Evolutionary conservation across 164 flowering plant species (phyloP), one percentile per base, ranked within the genome.

Genomic region (Aristolochia californica): DNA sequence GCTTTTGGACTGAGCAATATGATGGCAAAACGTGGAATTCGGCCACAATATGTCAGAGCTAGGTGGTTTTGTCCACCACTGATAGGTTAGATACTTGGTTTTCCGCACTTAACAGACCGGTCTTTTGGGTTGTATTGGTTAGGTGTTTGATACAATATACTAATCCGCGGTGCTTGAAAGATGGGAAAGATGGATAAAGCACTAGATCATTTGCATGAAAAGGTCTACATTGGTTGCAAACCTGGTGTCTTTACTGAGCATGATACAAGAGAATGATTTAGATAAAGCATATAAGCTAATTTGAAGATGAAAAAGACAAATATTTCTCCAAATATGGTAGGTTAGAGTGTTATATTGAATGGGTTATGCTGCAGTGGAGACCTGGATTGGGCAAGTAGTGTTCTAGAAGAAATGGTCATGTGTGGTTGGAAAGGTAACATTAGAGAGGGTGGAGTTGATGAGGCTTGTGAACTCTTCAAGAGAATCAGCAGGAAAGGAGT

Each of bases 91-190:
- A n/a, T n/a, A n/a, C n/a, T n/a, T n/a, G n/a, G n/a, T n/a, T n/a
- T n/a, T n/a, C n/a, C n/a, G n/a, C n/a, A n/a, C n/a, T n/a, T n/a
- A n/a, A n/a, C n/a, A n/a, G n/a, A n/a, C n/a, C n/a, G n/a, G n/a
- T n/a, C n/a, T n/a, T n/a, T n/a, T n/a, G n/a, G n/a, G n/a, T n/a
- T n/a, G n/a, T n/a, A n/a, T n/a, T n/a, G n/a, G n/a, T n/a, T n/a
- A 73, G 26, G 62, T 34, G 22, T 69, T 15, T 73, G 75, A 0
- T 84, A 73, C 63, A 72, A 81, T 57, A 62, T 70, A 5, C 73
- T 84, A 21, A 40, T 87, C 57, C 60, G 57, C 38, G 88, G 88
- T 44, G 53, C 80, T 23, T 82, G 81, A 63, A 83, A 69, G 72
- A 65, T 17, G 56, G 85, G 82, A 59, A 55, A 69, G 23, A 61